phyloP scores from a whole-genome alignment of 208 protist genomes.

The Leishmania turanica region DNA sequence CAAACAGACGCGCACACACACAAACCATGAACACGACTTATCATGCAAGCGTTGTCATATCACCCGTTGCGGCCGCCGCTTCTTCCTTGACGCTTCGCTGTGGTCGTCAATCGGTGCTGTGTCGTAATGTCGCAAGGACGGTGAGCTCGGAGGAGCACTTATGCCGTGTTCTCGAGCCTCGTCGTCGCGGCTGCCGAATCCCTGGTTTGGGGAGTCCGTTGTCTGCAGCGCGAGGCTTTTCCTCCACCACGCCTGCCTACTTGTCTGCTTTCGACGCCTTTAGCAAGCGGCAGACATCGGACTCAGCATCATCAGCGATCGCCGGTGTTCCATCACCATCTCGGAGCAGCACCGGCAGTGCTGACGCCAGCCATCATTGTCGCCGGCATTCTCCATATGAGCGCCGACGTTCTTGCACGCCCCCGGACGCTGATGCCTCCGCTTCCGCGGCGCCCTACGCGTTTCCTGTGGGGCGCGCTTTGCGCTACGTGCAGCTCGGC shows the following conservation, averaged over 20 bases:
- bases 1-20: background rate
- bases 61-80: background rate
- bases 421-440: background rate
- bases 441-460: conserved; percentile 15
- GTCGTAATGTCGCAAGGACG: background rate
- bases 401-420: background rate
- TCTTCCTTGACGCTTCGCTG: background rate
- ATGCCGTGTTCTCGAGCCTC: background rate
- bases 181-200: background rate
- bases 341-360: background rate
- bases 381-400: background rate
- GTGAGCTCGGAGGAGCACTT: background rate
- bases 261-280: background rate
- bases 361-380: too few relatives aligned
- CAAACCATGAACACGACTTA: background rate
- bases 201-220: background rate
- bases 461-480: conserved; percentile 42
- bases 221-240: background rate
- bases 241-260: background rate
- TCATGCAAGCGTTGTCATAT: background rate
- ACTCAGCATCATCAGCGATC: background rate
- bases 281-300: background rate
- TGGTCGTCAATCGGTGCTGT: background rate
- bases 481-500: conserved; percentile 37
- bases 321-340: background rate